Percentiles rank a stretch among this genome's conserved stretches.
Conservation (phyloP, 169 alveolate genomes). For the Eimeria sp. region DNA sequence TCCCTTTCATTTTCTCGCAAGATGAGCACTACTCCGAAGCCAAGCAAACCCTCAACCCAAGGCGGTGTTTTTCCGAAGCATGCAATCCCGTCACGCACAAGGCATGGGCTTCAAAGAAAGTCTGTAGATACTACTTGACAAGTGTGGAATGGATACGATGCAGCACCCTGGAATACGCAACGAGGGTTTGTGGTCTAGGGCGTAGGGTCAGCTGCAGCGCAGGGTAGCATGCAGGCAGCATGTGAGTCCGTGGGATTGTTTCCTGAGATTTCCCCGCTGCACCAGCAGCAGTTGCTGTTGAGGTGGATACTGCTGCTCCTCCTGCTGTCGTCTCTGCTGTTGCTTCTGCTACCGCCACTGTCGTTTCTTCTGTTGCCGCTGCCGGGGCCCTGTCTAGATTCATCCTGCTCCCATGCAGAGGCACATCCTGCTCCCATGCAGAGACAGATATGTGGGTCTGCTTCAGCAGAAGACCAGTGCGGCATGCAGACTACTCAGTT, state of each 20-base stretch:
- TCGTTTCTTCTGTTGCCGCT: background rate
- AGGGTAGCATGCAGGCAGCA: background rate
- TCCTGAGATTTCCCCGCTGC: background rate
- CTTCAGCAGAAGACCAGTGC: background rate
- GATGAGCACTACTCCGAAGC: too few relatives aligned
- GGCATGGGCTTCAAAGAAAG: background rate
- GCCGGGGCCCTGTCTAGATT: background rate
- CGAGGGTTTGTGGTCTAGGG: background rate
- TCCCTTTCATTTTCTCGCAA: background rate
- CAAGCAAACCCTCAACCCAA: background rate
- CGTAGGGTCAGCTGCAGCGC: background rate
- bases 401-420: background rate
- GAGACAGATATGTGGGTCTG: background rate
- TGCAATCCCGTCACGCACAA: too few relatives aligned
- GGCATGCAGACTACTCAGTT: background rate
- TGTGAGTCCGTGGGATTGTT: background rate
- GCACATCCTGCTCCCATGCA: background rate
- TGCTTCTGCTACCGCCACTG: background rate
- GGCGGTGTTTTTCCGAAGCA: too few relatives aligned
- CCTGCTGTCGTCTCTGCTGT: background rate
- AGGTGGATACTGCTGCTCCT: background rate
- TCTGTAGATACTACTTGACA: background rate
- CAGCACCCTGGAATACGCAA: background rate
- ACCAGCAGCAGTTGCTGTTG: too few relatives aligned
- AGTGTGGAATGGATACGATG: background rate